Evolutionary conservation across 2,329 filamentous ascomycete genomes (phyloP).

Genomic region (Chrysosporium queenslandicum): DNA sequence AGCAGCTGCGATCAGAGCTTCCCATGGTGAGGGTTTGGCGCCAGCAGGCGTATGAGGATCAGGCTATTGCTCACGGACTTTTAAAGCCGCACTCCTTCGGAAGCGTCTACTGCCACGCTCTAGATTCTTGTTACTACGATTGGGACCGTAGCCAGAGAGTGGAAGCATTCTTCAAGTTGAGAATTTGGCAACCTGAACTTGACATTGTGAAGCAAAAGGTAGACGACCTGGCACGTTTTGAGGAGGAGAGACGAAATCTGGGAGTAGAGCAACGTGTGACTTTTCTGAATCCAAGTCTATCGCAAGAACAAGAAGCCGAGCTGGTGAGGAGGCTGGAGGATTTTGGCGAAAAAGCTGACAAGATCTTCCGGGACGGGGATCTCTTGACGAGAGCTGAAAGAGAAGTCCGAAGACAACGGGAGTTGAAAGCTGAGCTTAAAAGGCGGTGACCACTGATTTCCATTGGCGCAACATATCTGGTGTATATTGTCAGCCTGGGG

Average conservation of each 20-base stretch:
- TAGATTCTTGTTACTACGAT: slow-evolving; percentile 11
- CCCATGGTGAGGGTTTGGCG: neutral
- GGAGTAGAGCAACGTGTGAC: neutral
- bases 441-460: neutral
- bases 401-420: neutral
- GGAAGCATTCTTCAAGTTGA: neutral
- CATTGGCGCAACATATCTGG: slow-evolving; percentile 1
- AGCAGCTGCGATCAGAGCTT: neutral
- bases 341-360: neutral
- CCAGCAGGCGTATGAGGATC: neutral
- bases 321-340: neutral
- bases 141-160: neutral
- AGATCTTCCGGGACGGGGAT: neutral
- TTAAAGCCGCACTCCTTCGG: slow-evolving; percentile 10
- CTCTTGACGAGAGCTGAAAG: neutral
- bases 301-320: neutral
- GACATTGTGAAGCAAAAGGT: slow-evolving; percentile 4
- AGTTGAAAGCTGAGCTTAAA: neutral
- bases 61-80: slow-evolving; percentile 9
- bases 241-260: neutral
- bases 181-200: neutral
- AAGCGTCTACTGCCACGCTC: slow-evolving; percentile 13
- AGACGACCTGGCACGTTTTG: slow-evolving; percentile 1
- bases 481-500: slow-evolving; percentile 2
- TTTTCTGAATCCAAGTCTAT: neutral